Base-by-base conservation (phyloP, 768 basidiomycete species). In the Tephrocybe sp. region DNA sequence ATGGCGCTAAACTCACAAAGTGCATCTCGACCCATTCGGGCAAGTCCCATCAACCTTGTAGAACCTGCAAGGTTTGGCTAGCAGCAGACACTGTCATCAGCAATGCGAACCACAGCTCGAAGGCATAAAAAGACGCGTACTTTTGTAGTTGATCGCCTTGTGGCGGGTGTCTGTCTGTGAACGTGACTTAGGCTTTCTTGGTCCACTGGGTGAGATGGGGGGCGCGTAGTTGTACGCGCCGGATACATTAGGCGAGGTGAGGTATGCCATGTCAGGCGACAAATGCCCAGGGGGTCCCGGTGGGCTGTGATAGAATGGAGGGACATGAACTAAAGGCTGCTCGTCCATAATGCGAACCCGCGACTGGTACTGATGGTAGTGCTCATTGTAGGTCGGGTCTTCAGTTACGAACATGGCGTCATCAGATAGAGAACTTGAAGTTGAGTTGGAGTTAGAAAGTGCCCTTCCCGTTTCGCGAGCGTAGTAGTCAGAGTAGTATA, bases 41-140 rank as follows among this genome's bases (percentile, higher is more conserved):
- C 84, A 86, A 21, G 66, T 65, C 15, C 71, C 74, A 28, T 71
- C 75, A 1, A 65, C 56, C 23, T 66, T 67, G 58, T 72, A 81
- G 60, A 79, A 85, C 61, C 77, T 81, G 65, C 84, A 86, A 23
- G 77, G 78, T 52, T 85, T 85, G 1, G 83, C 84, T 85, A 46
- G n/a, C 20, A n/a, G 17, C 34, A 39, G 3, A 3, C 5, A 10
- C 24, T 10, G 18, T 50, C 14, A 18, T 51, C 17, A 51, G 30
- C 26, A n/a, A 36, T 6, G 26, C 5, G 14, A 12, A 18, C 11
- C n/a, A 15, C 18, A 21, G 48, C n/a, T 1, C 28, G 15, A 41
- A 43, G 14, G 14, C 28, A 18, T 20, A 12, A 17, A 24, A 39
- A 3, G 15, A 47, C 5, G 25, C 73, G 15, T 47, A 77, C 77